These are phyloP conservation scores for Diaporthe sp. DNA, from an alignment of 2,329 filamentous ascomycete genomes.

Conservation along the genomic window DNA sequence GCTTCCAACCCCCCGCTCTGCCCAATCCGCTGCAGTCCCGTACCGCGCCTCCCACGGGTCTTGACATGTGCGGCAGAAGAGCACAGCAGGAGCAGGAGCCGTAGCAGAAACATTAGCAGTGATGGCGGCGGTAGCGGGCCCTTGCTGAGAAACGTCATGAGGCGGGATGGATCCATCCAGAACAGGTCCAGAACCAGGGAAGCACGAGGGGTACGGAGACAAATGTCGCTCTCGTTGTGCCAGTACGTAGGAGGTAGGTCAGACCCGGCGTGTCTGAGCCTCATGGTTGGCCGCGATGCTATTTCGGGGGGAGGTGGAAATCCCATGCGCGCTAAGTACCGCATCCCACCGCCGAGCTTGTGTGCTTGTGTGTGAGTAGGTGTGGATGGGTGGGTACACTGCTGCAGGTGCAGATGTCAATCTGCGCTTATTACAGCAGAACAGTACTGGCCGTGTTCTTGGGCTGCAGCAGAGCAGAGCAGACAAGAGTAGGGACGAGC, in stretches of 20 bases:
- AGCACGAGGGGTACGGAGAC: neutral
- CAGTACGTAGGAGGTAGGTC: slow-evolving; percentile 22
- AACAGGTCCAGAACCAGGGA: neutral
- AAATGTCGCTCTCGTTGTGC: neutral
- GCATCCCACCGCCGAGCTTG: slow-evolving; percentile 19
- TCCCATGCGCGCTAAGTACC: slow-evolving; percentile 21
- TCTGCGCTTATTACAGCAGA: neutral
- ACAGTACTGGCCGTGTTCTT: slow-evolving; percentile 6
- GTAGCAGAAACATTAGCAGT: neutral
- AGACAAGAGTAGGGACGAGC: neutral
- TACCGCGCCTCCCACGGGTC: slow-evolving; percentile 8
- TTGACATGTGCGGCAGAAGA: slow-evolving; percentile 21
- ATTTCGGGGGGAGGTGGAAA: slow-evolving; percentile 24
- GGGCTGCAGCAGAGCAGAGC: neutral
- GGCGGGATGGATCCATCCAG: slow-evolving; percentile 10
- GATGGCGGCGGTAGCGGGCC: neutral
- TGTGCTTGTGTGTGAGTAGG: neutral
- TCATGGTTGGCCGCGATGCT: slow-evolving; percentile 36
- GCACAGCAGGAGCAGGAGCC: neutral
- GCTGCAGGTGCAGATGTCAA: slow-evolving; percentile 20
- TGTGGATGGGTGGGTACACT: neutral
- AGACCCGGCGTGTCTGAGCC: slow-evolving; percentile 31
- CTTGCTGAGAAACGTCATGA: slow-evolving; percentile 30
- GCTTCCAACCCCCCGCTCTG: neutral
- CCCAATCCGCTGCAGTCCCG: slow-evolving; percentile 25